Evolutionary conservation across 2,329 filamentous ascomycete genomes (phyloP), one percentile per base, ranked within the genome.

Genomic region (Cylindrodendrum hubeiense): DNA sequence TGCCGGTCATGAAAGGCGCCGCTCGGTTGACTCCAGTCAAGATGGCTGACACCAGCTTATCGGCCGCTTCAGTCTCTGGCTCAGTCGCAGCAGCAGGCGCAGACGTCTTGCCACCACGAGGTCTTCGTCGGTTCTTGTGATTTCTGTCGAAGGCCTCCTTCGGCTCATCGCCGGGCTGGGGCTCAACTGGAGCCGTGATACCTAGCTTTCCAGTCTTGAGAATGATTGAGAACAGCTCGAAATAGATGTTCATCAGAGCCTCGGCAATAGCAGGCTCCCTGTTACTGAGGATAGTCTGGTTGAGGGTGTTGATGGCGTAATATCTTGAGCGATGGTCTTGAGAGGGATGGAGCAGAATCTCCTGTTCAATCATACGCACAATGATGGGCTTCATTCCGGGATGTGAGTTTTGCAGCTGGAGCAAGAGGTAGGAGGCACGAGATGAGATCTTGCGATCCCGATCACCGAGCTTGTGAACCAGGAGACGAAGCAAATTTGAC

Each of bases 401-500:
- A 78, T 99, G 96, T 0, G 91, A 90, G 64, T 91, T 92, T 75
- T 98, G 89, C 8, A 99, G 85, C 77, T 99, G 96, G 56, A 99
- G 85, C n/a, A 99, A 85, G 47, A 98, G 87, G 79, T 97, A 97
- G 0, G 96, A 98, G 2, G 95, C 92, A 65, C 95, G 90, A 4
- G 96, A 99, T 1, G 96, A 91, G 74, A 99, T 97, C 80, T 98
- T 99, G 78, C 94, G 94, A 70, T 97, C 94, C 47, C 92, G 93
- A 77, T 99, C 96, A 73, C 97, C 95, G 26, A 99, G 88, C 80
- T 99, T 99, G 84, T 98, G 98, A 71, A 99, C 94, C 63, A 99
- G 83, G 60, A 99, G 84, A 58, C 95, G 90, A 66, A 99, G 84
- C 67, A 99, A 83, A 78, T 99, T 99, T 60, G 95, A 92, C 79